phyloP scores from a whole-genome alignment of 306 rosid species.

The Rosa persica region DNA sequence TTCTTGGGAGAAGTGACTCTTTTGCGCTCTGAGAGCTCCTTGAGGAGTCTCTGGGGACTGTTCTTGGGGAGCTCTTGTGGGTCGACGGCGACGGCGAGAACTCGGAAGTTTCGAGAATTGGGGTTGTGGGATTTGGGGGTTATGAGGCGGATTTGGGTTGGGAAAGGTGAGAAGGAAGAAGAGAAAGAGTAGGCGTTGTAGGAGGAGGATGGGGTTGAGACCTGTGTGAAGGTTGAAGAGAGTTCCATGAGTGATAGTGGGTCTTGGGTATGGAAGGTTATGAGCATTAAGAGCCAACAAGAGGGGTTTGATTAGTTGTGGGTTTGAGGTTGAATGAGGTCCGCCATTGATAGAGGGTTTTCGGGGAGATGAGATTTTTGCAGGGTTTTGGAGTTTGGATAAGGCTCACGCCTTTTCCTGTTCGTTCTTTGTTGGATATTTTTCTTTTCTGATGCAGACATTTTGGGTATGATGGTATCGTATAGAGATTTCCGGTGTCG shows the following conservation, averaged over 20 bases:
- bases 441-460: neutral
- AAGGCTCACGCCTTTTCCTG: slow-evolving; percentile 27
- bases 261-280: slow-evolving; percentile 1
- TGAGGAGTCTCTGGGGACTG: slow-evolving; percentile 87
- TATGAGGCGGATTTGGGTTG: slow-evolving; percentile 35
- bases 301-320: slow-evolving; percentile 4
- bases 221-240: slow-evolving; percentile 55
- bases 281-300: slow-evolving; percentile 3
- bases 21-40: slow-evolving; percentile 86
- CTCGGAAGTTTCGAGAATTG: slow-evolving; percentile 14
- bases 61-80: slow-evolving; percentile 64
- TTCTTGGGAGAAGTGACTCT: slow-evolving; percentile 66
- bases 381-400: slow-evolving; percentile 39
- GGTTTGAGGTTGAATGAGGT: neutral
- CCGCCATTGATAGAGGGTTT: slow-evolving; percentile 33
- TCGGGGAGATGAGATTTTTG: neutral
- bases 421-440: neutral
- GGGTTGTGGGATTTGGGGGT: slow-evolving; percentile 30
- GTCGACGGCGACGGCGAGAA: slow-evolving; percentile 65
- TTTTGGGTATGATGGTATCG: neutral
- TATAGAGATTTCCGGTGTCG: neutral
- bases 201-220: slow-evolving; percentile 41
- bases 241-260: slow-evolving; percentile 57
- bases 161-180: slow-evolving; percentile 55
- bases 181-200: slow-evolving; percentile 43